Evolutionary conservation across 768 basidiomycete species (phyloP).

Genomic region (Phanerochaete carnosa): DNA sequence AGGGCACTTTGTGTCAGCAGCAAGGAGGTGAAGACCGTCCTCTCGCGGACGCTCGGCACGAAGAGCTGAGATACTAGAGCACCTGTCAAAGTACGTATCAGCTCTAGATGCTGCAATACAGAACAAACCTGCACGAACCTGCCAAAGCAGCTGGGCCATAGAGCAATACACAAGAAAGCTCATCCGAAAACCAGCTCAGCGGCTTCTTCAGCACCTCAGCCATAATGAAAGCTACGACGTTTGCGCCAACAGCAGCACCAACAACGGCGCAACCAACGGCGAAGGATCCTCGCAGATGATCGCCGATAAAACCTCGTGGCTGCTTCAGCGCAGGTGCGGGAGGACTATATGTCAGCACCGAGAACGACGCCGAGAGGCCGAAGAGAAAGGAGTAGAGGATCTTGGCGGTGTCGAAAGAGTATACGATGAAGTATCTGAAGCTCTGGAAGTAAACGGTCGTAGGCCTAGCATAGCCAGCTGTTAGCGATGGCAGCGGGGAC

Average conservation of each 20-base stretch:
- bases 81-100: constrained; percentile 40
- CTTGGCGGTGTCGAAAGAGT: constrained; percentile 70
- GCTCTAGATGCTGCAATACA: neutral
- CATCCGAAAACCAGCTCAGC: constrained; percentile 85
- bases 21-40: constrained; percentile 54
- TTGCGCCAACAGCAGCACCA: constrained; percentile 61
- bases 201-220: constrained; percentile 53
- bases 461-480: constrained; percentile 45
- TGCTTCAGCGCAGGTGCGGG: constrained; percentile 34
- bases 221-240: constrained; percentile 72
- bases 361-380: constrained; percentile 33
- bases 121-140: constrained; percentile 42
- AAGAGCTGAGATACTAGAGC: constrained; percentile 60
- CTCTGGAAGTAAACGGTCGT: constrained; percentile 77
- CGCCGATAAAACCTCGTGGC: constrained; percentile 35
- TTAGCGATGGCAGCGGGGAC: constrained; percentile 68
- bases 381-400: constrained; percentile 56
- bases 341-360: constrained; percentile 40
- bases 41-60: constrained; percentile 53
- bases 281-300: constrained; percentile 41
- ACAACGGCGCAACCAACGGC: constrained; percentile 50
- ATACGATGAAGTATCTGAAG: constrained; percentile 66
- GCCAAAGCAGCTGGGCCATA: constrained; percentile 75
- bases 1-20: constrained; percentile 56
- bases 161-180: constrained; percentile 58